Evolutionary conservation across 1,284 basidiomycete genomes (phyloP).

Genomic region (Naganishia liquefaciens): DNA sequence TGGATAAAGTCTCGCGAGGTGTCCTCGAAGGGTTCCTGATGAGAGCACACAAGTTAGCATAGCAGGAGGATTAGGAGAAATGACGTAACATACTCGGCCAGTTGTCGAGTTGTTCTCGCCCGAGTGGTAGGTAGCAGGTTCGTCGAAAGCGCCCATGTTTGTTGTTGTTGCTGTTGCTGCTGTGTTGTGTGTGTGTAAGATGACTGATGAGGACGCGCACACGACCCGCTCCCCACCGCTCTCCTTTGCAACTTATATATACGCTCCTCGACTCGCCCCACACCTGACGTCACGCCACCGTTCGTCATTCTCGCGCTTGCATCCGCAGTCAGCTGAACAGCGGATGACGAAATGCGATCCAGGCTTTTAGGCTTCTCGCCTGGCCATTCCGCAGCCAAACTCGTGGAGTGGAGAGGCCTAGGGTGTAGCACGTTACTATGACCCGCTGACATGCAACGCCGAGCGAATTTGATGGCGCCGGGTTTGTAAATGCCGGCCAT

Average conservation of each 20-base stretch:
- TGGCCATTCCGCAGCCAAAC: too few species aligned
- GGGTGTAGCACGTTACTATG: too few species aligned
- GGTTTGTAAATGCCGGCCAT: too few species aligned
- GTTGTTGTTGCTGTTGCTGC: not conserved
- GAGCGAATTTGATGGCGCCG: too few species aligned
- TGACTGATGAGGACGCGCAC: too few species aligned
- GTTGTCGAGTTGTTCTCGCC: conserved; percentile 28
- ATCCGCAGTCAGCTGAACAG: conserved; percentile 8
- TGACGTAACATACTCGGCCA: conserved; percentile 10
- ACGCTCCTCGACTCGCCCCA: too few species aligned
- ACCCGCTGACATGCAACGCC: too few species aligned
- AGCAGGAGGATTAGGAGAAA: not conserved
- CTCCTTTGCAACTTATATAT: too few species aligned
- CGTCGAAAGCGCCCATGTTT: conserved; percentile 9
- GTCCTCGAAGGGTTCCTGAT: conserved; percentile 31
- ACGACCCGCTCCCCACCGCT: too few species aligned
- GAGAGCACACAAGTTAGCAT: not conserved
- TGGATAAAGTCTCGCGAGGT: conserved; percentile 27
- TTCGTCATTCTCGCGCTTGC: conserved; percentile 18
- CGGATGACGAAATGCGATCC: too few species aligned
- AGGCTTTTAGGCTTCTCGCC: too few species aligned
- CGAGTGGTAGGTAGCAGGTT: conserved; percentile 22
- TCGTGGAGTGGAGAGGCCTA: too few species aligned
- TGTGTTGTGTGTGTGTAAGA: not conserved
- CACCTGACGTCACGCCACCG: not conserved